Conservation (phyloP, 2,329 filamentous ascomycete species). For the Talaromyces albobiverticillius region DNA sequence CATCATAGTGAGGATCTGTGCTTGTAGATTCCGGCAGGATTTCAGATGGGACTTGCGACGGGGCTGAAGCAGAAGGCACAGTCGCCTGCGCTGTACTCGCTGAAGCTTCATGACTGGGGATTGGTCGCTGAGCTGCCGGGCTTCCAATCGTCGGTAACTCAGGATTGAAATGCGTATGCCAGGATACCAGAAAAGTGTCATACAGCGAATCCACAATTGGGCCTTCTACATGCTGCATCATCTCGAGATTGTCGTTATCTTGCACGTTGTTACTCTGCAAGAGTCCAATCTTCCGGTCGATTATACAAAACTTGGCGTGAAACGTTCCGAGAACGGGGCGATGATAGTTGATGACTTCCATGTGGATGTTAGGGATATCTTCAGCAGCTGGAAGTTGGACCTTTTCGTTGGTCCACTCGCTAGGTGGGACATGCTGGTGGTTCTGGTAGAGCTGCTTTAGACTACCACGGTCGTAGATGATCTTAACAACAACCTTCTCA, state of each 20-base stretch:
- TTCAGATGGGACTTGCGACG: constrained; percentile 17
- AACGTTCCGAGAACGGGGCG: constrained; percentile 69
- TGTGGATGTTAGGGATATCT: constrained; percentile 68
- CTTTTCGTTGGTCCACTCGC: constrained; percentile 56
- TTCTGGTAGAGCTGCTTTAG: constrained; percentile 63
- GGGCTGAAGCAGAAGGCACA: background rate
- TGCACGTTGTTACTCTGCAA: constrained; percentile 76
- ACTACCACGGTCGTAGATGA: constrained; percentile 72
- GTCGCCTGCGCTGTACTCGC: background rate
- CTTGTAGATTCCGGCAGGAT: constrained; percentile 55
- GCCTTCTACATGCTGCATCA: constrained; percentile 74
- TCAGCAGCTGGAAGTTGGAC: constrained; percentile 60
- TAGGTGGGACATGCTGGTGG: constrained; percentile 58
- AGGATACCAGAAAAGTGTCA: constrained; percentile 70
- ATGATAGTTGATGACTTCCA: constrained; percentile 73
- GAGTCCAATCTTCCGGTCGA: constrained; percentile 68
- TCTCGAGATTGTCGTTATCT: constrained; percentile 75
- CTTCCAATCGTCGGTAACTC: constrained; percentile 55
- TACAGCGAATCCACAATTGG: constrained; percentile 74
- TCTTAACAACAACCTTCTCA: constrained; percentile 62
- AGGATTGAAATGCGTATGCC: constrained; percentile 62
- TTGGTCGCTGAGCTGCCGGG: constrained; percentile 40
- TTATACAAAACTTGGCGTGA: constrained; percentile 73
- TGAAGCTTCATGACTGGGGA: background rate
- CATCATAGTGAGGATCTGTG: constrained; percentile 63